Evolutionary conservation across 1,284 basidiomycete genomes (phyloP).

Genomic region (Papiliotrema fonsecae): DNA sequence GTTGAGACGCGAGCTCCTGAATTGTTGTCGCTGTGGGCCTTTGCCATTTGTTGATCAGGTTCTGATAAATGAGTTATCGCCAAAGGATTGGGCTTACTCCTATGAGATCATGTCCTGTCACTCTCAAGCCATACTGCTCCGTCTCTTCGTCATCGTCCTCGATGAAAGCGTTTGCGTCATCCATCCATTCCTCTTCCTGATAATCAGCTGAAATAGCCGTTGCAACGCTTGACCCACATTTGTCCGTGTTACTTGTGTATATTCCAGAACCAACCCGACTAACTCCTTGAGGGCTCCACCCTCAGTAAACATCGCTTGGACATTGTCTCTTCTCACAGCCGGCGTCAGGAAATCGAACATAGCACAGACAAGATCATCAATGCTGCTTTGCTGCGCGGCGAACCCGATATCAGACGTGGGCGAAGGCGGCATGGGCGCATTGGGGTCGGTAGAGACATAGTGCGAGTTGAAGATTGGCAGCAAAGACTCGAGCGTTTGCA

Average conservation of each 20-base stretch:
- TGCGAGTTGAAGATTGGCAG: conserved; percentile 63
- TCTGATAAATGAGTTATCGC: conserved; percentile 49
- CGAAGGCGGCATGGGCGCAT: conserved; percentile 53
- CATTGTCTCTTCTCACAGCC: conserved; percentile 50
- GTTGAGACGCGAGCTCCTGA: conserved; percentile 56
- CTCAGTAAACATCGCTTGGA: conserved; percentile 15
- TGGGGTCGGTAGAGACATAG: conserved; percentile 57
- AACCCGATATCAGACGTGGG: conserved; percentile 57
- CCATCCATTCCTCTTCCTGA: conserved; percentile 85
- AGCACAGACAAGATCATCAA: conserved; percentile 64
- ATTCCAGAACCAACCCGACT: conserved; percentile 61
- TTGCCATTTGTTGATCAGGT: conserved; percentile 65
- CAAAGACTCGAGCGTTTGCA: conserved; percentile 63
- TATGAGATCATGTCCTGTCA: conserved; percentile 78
- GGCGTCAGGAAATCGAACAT: conserved; percentile 75
- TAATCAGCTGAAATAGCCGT: not conserved
- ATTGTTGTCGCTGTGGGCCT: conserved; percentile 58
- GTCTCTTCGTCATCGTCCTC: conserved; percentile 93
- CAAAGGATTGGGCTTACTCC: conserved; percentile 53
- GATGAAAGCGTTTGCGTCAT: conserved; percentile 84
- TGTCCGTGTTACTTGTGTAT: conserved; percentile 81
- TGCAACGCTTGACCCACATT: conserved; percentile 57
- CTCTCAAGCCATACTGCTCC: conserved; percentile 71
- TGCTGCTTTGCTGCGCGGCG: conserved; percentile 56
- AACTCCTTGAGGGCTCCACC: conserved; percentile 46